A percentile compares a stretch with the other conserved stretches of the same genome.
Conservation (phyloP, 257 asterid genomes). For the Rehmannia glutinosa region DNA sequence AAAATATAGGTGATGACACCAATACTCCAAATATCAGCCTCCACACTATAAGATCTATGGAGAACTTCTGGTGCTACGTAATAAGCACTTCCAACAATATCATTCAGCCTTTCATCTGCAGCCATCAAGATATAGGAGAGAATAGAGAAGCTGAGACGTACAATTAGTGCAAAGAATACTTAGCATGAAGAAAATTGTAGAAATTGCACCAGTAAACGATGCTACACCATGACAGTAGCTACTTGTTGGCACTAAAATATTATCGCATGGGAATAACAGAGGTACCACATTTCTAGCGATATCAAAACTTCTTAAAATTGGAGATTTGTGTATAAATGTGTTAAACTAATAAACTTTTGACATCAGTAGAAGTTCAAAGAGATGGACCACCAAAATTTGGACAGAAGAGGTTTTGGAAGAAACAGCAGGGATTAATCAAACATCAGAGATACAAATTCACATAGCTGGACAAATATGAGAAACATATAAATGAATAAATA, state of each 20-base stretch:
- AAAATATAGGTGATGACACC: slow-evolving; percentile 90
- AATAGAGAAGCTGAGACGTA: slow-evolving; percentile 3
- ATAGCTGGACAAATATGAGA: not conserved
- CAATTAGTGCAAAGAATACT: not conserved
- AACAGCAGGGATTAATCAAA: not conserved
- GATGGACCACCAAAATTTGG: not conserved
- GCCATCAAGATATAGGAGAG: not conserved
- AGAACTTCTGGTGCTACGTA: slow-evolving; percentile 99
- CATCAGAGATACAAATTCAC: not conserved
- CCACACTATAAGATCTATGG: slow-evolving; percentile 90
- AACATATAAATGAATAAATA: not conserved
- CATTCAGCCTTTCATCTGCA: slow-evolving; percentile 90
- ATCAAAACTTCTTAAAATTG: not conserved
- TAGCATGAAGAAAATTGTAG: not conserved
- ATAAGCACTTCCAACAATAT: slow-evolving; percentile 98
- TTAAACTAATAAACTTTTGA: not conserved
- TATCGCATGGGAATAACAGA: not conserved
- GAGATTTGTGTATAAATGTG: not conserved
- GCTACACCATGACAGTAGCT: not conserved
- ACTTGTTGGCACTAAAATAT: not conserved
- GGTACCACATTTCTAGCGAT: not conserved
- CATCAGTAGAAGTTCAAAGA: not conserved
- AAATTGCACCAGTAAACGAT: not conserved
- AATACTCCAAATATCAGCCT: slow-evolving; percentile 97
- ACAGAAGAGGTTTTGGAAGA: not conserved